Evolutionary conservation across 768 basidiomycete species (phyloP).

Genomic region (Boletus eberwhitei): DNA sequence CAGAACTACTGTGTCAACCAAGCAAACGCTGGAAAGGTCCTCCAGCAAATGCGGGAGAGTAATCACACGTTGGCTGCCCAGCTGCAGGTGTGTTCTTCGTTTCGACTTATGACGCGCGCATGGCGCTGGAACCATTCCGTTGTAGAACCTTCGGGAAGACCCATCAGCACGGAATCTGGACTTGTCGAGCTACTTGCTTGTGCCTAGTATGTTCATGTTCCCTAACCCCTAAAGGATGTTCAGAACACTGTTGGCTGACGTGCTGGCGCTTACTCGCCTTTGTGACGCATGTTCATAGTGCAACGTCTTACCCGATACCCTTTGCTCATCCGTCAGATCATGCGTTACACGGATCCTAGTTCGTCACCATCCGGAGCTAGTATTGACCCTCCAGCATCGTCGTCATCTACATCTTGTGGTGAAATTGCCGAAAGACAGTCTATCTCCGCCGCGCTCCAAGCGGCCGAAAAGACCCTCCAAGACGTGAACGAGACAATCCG

Average conservation of each 20-base stretch:
- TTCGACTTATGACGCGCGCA: not conserved
- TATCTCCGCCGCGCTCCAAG: constrained; percentile 53
- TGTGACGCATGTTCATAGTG: constrained; percentile 46
- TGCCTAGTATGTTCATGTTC: constrained; percentile 70
- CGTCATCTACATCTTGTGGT: not conserved
- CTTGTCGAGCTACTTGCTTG: constrained; percentile 84
- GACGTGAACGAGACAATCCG: constrained; percentile 89
- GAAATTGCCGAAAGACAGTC: constrained; percentile 49
- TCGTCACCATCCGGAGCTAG: constrained; percentile 25
- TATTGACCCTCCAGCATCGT: not conserved
- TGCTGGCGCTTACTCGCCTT: not conserved
- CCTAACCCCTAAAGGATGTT: no score
- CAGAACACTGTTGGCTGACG: not conserved
- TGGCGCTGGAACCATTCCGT: not conserved
- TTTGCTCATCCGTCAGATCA: constrained; percentile 79
- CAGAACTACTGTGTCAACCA: constrained; percentile 94
- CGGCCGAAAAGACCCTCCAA: constrained; percentile 69
- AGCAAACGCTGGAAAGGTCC: constrained; percentile 65
- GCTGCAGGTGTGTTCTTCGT: constrained; percentile 51
- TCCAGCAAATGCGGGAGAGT: constrained; percentile 68
- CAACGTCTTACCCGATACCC: constrained; percentile 96
- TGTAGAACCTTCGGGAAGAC: constrained; percentile 71
- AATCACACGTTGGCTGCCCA: constrained; percentile 63
- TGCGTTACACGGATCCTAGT: constrained; percentile 66
- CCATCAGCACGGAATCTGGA: constrained; percentile 79